A percentile compares a stretch with the other conserved stretches of the same genome.
Evolutionary conservation across 495 filamentous ascomycete species (phyloP).

Genomic region (Xanthoparmelia taractica): DNA sequence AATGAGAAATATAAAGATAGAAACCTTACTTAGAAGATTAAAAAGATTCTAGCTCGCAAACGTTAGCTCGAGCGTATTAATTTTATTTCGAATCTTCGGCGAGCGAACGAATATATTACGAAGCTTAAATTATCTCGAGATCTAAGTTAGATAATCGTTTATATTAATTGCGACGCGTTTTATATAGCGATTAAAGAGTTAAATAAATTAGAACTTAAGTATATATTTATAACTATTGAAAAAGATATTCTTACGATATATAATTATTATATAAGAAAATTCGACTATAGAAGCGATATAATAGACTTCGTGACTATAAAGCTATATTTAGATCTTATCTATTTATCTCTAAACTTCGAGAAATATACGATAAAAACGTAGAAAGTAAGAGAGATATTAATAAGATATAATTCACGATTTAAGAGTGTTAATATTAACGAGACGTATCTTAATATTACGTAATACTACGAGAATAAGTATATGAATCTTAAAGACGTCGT

Average conservation of each 20-base stretch:
- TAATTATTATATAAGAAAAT: conserved; percentile 88
- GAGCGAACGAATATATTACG: conserved; percentile 73
- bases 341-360: conserved; percentile 73
- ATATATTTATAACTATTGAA: conserved; percentile 89
- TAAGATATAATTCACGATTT: conserved; percentile 80
- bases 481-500: conserved; percentile 67
- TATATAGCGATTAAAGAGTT: conserved; percentile 93
- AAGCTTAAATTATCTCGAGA: conserved; percentile 74
- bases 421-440: conserved; percentile 93
- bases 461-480: conserved; percentile 65
- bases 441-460: conserved; percentile 91
- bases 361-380: conserved; percentile 89
- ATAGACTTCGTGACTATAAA: conserved; percentile 91
- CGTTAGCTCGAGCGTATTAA: conserved; percentile 68
- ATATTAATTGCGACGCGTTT: conserved; percentile 97
- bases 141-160: conserved; percentile 75
- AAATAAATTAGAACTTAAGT: conserved; percentile 78
- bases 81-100: conserved; percentile 59
- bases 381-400: conserved; percentile 76
- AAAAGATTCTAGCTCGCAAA: conserved; percentile 69
- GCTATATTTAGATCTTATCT: conserved; percentile 82
- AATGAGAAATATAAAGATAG: conserved; percentile 80
- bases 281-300: conserved; percentile 89
- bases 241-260: conserved; percentile 88
- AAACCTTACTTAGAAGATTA: conserved; percentile 78